Base-by-base conservation (phyloP, 768 basidiomycete genomes). In the Podaxis carcinomalis region DNA sequence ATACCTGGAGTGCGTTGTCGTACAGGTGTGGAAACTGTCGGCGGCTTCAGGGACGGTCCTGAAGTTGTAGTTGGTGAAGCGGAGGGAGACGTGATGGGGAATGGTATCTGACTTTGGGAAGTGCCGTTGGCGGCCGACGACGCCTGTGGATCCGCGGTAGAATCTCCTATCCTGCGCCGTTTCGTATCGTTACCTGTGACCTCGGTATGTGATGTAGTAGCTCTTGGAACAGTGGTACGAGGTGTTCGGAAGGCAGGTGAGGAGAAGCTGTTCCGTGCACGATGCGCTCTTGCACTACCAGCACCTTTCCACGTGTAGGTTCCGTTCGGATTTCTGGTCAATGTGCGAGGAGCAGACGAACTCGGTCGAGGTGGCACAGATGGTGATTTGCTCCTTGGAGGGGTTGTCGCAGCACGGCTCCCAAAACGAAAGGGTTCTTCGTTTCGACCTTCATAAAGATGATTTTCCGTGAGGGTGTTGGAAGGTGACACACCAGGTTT, bases 321-420 rank as follows among this genome's bases (percentile, higher is more conserved):
- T 21, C 90, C 90, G 68, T 92, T 93, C 0, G 90, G 90, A 66
- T 93, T 93, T 68, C 76, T 83, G 21, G 79, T 69, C 5, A 92
- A 74, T 9, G 80, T 85, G 16, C 79, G 79, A 4, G 84, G 77
- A 14, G 79, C 68, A 19, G 76, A 65, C 1, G 74, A 69, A 52
- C 66, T 61, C 57, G 58, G 69, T 57, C 50, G 65, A 65, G 28
- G 61, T 61, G 65, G 65, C 25, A 60, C 66, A 64, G 68, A 55
- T 51, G 71, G 68, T 64, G 79, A 68, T 69, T 72, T 76, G 42
- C 71, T 78, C 14, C 77, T 75, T 21, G 70, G 72, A 13, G 80
- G 78, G 1, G 77, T 75, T 10, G 74, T 68, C 13, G 72, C 72
- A n/a, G 75, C 73, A 42, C 72, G 76, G 44, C 77, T 79, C 3